Evolutionary conservation across 2,329 filamentous ascomycete genomes (phyloP).

Genomic region (Diplodia corticola): DNA sequence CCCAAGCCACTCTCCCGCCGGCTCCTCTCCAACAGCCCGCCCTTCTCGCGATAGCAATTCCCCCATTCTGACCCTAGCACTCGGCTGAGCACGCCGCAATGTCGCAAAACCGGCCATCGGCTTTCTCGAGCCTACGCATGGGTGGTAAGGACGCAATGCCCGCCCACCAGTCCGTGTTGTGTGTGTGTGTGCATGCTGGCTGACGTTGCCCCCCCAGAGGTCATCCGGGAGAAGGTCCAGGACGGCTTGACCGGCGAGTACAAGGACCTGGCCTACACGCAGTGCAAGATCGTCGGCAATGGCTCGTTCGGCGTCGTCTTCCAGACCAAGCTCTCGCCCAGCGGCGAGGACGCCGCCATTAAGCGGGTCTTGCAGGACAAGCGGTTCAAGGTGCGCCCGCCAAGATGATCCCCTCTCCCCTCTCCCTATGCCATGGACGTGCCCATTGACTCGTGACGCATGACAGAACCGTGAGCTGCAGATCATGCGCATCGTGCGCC

Average conservation of each 20-base stretch:
- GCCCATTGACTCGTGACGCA: conserved; percentile 28
- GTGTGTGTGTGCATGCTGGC: conserved; percentile 32
- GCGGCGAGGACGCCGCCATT: conserved; percentile 96
- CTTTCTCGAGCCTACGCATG: conserved; percentile 89
- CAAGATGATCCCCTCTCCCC: conserved; percentile 23
- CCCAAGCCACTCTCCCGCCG: conserved; percentile 44
- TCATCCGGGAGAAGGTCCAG: conserved; percentile 98
- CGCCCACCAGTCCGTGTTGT: conserved; percentile 11
- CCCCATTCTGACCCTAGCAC: conserved; percentile 27
- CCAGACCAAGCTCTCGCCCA: conserved; percentile 97
- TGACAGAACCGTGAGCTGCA: conserved; percentile 93
- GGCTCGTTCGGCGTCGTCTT: conserved; percentile 98
- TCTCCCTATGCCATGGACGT: conserved; percentile 21
- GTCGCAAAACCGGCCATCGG: conserved; percentile 89
- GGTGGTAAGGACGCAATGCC: conserved; percentile 70
- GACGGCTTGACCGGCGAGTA: conserved; percentile 97
- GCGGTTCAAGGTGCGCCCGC: conserved; percentile 82
- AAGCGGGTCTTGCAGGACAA: conserved; percentile 99
- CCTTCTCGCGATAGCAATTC: conserved; percentile 44
- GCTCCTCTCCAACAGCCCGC: conserved; percentile 48
- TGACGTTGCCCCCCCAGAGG: conserved; percentile 64
- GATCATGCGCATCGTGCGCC: conserved; percentile 98
- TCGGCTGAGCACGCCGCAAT: conserved; percentile 54
- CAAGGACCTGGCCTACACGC: conserved; percentile 95
- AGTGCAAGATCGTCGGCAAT: conserved; percentile 99